These are phyloP conservation scores for Saxophila tyrrhenica DNA, from an alignment of 495 filamentous ascomycete genomes.

Conservation along the genomic window DNA sequence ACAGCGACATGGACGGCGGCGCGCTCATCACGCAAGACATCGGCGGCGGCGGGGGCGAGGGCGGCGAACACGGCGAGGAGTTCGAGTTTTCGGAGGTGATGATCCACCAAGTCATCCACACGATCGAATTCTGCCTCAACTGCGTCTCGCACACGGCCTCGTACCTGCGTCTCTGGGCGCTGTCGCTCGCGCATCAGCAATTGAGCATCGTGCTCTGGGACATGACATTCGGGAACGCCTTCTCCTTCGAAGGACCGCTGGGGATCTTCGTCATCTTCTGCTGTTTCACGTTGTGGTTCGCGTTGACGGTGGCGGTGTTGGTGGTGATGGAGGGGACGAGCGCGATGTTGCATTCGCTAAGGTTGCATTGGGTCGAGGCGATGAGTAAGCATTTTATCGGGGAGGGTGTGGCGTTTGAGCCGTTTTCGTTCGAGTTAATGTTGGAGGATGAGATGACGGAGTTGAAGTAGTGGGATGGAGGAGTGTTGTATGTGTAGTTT, in stretches of 20 bases:
- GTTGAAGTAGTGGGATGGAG: slow-evolving; percentile 21
- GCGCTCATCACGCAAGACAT: slow-evolving; percentile 87
- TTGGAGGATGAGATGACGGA: slow-evolving; percentile 72
- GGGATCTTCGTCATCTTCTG: slow-evolving; percentile 71
- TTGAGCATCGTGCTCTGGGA: slow-evolving; percentile 91
- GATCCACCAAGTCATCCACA: slow-evolving; percentile 99
- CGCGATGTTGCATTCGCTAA: slow-evolving; percentile 86
- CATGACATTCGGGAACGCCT: slow-evolving; percentile 79
- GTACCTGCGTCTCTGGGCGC: slow-evolving; percentile 95
- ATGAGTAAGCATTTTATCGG: slow-evolving; percentile 99
- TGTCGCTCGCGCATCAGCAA: slow-evolving; percentile 95
- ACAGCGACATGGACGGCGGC: slow-evolving; percentile 67
- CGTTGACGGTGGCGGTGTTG: slow-evolving; percentile 65
- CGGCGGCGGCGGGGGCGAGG: slow-evolving; percentile 49
- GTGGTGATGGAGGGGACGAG: slow-evolving; percentile 77
- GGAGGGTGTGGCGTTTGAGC: slow-evolving; percentile 73
- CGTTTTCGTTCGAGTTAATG: slow-evolving; percentile 80
- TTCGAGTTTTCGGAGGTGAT: slow-evolving; percentile 94
- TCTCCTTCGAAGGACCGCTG: slow-evolving; percentile 49
- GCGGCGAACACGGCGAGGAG: slow-evolving; percentile 63
- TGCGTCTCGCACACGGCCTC: slow-evolving; percentile 98
- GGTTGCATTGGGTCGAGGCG: slow-evolving; percentile 98
- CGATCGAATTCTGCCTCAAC: slow-evolving; percentile 98
- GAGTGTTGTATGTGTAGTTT: not conserved
- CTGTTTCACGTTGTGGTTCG: slow-evolving; percentile 79